phyloP scores from a whole-genome alignment of 2,329 filamentous ascomycete species.

The Apiospora saccharicola region DNA sequence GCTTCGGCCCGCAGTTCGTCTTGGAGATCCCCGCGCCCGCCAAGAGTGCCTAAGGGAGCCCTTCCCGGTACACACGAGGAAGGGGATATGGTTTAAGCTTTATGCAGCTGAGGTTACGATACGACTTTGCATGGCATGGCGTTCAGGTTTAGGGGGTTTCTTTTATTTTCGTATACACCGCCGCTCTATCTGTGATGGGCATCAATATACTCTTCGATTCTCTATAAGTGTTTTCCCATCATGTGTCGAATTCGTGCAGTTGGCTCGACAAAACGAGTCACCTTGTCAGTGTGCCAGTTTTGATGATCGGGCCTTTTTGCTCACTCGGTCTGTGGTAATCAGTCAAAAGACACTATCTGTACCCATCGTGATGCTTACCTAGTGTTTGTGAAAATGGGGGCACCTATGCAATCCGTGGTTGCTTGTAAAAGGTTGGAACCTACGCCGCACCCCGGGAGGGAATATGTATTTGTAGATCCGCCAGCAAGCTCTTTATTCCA shows the following conservation, averaged over 20 bases:
- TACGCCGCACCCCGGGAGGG: not conserved
- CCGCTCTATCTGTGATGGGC: conserved; percentile 12
- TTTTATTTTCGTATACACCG: not conserved
- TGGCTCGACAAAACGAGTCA: not conserved
- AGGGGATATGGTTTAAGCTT: not conserved
- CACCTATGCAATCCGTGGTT: not conserved
- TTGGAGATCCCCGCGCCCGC: conserved; percentile 31
- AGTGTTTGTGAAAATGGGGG: not conserved
- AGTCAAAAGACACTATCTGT: not conserved
- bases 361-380: not conserved
- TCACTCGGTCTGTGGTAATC: not conserved
- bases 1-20: conserved; percentile 41
- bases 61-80: not conserved
- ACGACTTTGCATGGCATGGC: conserved; percentile 15
- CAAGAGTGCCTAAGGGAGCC: not conserved
- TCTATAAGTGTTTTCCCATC: not conserved
- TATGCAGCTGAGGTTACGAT: not conserved
- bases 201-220: conserved; percentile 15
- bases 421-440: not conserved
- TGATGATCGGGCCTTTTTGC: not conserved
- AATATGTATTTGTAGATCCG: not conserved
- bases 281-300: not conserved
- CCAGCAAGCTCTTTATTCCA: not conserved
- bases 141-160: not conserved
- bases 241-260: not conserved